Conservation (phyloP, 2,329 filamentous ascomycete genomes). For the Fusarium sp. region DNA sequence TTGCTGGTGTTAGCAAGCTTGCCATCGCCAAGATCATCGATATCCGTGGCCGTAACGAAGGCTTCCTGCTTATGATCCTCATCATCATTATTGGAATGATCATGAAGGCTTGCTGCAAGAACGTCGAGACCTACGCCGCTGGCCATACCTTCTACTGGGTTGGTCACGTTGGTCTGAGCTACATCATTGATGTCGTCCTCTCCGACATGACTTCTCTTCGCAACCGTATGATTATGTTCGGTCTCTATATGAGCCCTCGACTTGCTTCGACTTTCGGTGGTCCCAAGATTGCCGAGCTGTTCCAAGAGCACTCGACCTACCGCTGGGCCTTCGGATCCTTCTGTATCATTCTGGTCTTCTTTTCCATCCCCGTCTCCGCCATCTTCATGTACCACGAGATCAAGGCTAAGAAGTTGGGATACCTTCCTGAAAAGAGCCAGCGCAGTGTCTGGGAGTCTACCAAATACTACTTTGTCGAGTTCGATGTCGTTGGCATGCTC, state of each 20-base stretch:
- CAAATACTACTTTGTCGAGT: conserved; percentile 46
- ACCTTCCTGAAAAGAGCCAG: conserved; percentile 57
- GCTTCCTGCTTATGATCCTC: conserved; percentile 60
- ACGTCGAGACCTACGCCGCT: conserved; percentile 71
- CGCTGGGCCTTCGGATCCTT: conserved; percentile 70
- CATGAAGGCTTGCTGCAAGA: conserved; percentile 74
- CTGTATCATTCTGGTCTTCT: conserved; percentile 73
- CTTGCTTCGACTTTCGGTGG: conserved; percentile 63
- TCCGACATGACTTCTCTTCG: conserved; percentile 61
- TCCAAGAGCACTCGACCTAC: conserved; percentile 45
- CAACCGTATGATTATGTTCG: conserved; percentile 63
- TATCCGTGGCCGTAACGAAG: conserved; percentile 64
- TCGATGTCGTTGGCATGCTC: conserved; percentile 65
- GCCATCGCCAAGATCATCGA: conserved; percentile 65
- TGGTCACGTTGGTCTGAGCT: conserved; percentile 63
- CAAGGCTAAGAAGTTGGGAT: conserved; percentile 68
- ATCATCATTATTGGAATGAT: conserved; percentile 69
- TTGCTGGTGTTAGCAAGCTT: conserved; percentile 57
- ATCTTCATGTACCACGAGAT: conserved; percentile 69
- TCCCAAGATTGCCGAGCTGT: conserved; percentile 44
- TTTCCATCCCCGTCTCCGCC: conserved; percentile 71
- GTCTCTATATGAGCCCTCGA: conserved; percentile 60
- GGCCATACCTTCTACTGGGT: conserved; percentile 76
- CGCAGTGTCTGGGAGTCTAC: conserved; percentile 63
- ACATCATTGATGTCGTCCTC: conserved; percentile 60